Evolutionary conservation across 169 alveolate species (phyloP).

Genomic region (Cyclospora cayetanensis): DNA sequence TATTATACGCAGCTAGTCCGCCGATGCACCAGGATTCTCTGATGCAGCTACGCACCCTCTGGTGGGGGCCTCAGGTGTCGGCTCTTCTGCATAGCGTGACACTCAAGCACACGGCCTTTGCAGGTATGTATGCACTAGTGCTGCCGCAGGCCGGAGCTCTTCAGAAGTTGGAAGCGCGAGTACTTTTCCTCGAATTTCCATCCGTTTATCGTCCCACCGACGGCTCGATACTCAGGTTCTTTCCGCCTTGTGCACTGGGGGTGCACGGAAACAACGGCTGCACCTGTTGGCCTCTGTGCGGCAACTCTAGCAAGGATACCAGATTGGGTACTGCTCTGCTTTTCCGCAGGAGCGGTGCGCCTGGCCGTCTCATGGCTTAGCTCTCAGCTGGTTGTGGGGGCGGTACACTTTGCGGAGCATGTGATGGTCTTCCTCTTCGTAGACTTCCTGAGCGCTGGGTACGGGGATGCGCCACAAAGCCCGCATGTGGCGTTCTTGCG

Average conservation of each 20-base stretch:
- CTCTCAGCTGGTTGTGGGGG: slow-evolving; percentile 57
- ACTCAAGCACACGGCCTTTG: slow-evolving; percentile 44
- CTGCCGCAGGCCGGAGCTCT: background rate
- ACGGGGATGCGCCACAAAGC: slow-evolving; percentile 62
- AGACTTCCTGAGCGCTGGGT: slow-evolving; percentile 58
- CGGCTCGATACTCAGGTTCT: background rate
- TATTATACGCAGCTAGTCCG: slow-evolving; percentile 37
- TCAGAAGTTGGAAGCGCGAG: no score
- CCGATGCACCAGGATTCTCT: slow-evolving; percentile 25
- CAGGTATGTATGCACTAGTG: background rate
- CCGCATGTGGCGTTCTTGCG: slow-evolving; percentile 68
- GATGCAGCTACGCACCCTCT: slow-evolving; percentile 63
- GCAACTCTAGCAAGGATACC: no score
- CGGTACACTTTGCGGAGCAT: slow-evolving; percentile 67
- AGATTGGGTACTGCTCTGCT: no score
- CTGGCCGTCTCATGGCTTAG: slow-evolving; percentile 58
- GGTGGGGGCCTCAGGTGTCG: slow-evolving; percentile 68
- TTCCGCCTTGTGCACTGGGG: no score
- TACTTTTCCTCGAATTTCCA: background rate
- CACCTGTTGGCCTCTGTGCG: no score
- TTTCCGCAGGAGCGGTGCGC: slow-evolving; percentile 30
- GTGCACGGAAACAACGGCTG: no score
- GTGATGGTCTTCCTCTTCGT: slow-evolving; percentile 56
- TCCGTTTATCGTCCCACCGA: background rate
- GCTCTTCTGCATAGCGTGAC: slow-evolving; percentile 63